A percentile compares a stretch with the other conserved stretches of the same genome.
Evolutionary conservation across 169 alveolate species (phyloP).

Genomic region (Eimeria maxima): DNA sequence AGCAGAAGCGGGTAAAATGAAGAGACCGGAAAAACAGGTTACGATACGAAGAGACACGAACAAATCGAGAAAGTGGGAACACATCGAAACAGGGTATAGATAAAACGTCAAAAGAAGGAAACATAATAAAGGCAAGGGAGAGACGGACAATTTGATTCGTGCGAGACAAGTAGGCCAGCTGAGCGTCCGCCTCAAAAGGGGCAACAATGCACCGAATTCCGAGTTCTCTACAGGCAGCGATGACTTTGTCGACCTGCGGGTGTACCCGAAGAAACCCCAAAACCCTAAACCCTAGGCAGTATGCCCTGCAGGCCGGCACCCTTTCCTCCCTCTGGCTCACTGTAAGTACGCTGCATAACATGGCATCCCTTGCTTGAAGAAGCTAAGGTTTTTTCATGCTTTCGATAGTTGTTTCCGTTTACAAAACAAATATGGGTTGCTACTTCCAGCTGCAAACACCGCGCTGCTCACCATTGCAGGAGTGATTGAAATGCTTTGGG

Average conservation of each 20-base stretch:
- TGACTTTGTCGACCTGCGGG: slow-evolving; percentile 78
- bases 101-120: not conserved
- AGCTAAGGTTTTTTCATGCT: not conserved
- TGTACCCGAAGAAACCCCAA: not conserved
- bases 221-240: slow-evolving; percentile 79
- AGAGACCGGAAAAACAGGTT: too few species aligned
- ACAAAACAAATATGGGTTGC: not conserved
- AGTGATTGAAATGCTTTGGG: slow-evolving; percentile 74
- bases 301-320: not conserved
- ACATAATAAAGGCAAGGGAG: not conserved
- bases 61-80: not conserved
- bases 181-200: slow-evolving; percentile 99
- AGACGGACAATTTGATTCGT: slow-evolving; percentile 87
- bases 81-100: not conserved
- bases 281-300: not conserved
- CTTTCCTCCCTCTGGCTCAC: not conserved
- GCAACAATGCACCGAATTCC: slow-evolving; percentile 96
- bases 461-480: slow-evolving; percentile 71
- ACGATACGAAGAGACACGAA: not conserved
- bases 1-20: not conserved
- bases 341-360: not conserved
- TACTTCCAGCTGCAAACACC: not conserved
- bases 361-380: not conserved
- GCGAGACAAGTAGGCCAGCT: slow-evolving; percentile 97
- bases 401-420: not conserved